Conservation (phyloP, 805 yeast species). For the Hanseniaspora jakobsenii region DNA sequence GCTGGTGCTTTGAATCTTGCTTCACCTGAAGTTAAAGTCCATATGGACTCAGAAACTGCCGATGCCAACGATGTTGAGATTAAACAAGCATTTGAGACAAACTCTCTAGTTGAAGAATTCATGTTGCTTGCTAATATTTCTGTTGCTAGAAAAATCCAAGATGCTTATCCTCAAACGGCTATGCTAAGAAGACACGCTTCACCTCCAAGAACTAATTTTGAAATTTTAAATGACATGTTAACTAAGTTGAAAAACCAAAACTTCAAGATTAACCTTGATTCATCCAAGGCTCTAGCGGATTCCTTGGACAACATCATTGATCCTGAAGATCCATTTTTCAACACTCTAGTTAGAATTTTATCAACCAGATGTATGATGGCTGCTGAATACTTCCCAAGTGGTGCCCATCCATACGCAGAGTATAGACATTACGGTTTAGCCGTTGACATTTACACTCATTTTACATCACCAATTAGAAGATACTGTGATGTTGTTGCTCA, state of each 20-base stretch:
- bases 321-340: slow-evolving; percentile 75
- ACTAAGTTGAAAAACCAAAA: slow-evolving; percentile 65
- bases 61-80: slow-evolving; percentile 94
- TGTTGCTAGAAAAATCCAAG: slow-evolving; percentile 85
- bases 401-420: slow-evolving; percentile 79
- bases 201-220: slow-evolving; percentile 94
- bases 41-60: slow-evolving; percentile 91
- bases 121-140: slow-evolving; percentile 95
- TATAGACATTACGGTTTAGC: slow-evolving; percentile 96
- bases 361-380: slow-evolving; percentile 99
- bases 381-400: slow-evolving; percentile 91
- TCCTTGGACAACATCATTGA: slow-evolving; percentile 83
- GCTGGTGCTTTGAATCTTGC: slow-evolving; percentile 96
- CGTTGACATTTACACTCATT: slow-evolving; percentile 93
- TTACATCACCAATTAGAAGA: slow-evolving; percentile 95
- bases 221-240: slow-evolving; percentile 75
- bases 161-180: slow-evolving; percentile 93
- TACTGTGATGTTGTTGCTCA: slow-evolving; percentile 97
- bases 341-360: slow-evolving; percentile 87
- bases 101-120: slow-evolving; percentile 93
- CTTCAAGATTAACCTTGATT: slow-evolving; percentile 50
- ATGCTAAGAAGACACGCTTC: slow-evolving; percentile 95
- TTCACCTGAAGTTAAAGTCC: slow-evolving; percentile 95
- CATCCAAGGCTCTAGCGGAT: slow-evolving; percentile 85
- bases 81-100: slow-evolving; percentile 76